These are phyloP conservation scores for Panaeolus cyanescens DNA, from an alignment of 768 basidiomycete genomes.

Conservation along the genomic window DNA sequence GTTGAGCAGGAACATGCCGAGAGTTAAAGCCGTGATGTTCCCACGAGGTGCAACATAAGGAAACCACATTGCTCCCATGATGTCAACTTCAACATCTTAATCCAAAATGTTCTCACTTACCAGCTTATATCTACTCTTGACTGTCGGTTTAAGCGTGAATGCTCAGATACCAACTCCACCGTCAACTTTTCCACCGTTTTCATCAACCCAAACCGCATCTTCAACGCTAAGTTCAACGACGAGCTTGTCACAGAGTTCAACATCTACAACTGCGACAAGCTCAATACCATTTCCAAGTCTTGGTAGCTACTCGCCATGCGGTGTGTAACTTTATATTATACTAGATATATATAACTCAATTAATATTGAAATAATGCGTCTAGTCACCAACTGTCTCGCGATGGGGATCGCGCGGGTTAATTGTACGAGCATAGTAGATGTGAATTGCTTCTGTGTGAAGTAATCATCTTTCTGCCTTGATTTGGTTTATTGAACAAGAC, in stretches of 20 bases:
- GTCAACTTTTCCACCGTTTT: neutral
- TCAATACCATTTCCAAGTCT: slow-evolving; percentile 39
- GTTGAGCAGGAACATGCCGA: neutral
- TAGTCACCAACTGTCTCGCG: slow-evolving; percentile 49
- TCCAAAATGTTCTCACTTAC: neutral
- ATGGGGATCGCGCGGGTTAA: slow-evolving; percentile 36
- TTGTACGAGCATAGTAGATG: slow-evolving; percentile 46
- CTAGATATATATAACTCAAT: neutral
- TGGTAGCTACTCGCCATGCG: slow-evolving; percentile 39
- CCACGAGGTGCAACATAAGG: neutral
- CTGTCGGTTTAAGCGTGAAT: neutral
- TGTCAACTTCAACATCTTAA: neutral
- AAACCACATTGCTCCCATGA: neutral
- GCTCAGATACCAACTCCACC: neutral
- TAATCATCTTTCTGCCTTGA: slow-evolving; percentile 19
- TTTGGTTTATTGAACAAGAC: neutral
- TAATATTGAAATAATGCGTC: neutral
- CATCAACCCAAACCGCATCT: neutral
- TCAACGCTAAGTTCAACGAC: neutral
- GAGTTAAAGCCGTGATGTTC: neutral
- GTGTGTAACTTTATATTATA: slow-evolving; percentile 22
- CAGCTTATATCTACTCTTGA: neutral
- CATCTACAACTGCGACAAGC: slow-evolving; percentile 26
- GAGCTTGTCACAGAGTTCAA: slow-evolving; percentile 1
- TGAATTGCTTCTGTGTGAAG: slow-evolving; percentile 52